Evolutionary conservation across 2,329 filamentous ascomycete genomes (phyloP).

Genomic region (Aurifilum marmelostoma): DNA sequence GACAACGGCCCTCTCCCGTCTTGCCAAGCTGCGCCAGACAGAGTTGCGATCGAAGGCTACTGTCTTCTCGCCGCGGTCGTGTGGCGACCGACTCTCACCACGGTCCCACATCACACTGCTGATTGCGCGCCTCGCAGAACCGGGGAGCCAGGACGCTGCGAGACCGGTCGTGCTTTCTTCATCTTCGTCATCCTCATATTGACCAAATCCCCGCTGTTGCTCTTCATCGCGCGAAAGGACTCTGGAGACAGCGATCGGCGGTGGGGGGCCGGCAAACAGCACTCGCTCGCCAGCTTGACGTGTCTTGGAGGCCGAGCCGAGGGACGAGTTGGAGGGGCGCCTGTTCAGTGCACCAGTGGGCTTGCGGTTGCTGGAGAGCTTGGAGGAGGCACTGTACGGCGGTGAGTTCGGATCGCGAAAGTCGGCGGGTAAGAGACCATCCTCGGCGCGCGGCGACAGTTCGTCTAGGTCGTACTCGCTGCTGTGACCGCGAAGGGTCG

Average conservation of each 20-base stretch:
- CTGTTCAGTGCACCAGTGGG: constrained; percentile 24
- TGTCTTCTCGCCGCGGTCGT: constrained; percentile 27
- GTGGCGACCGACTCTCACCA: constrained; percentile 15
- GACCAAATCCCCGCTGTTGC: constrained; percentile 29
- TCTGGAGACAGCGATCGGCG: constrained; percentile 52
- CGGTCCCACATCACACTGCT: constrained; percentile 47
- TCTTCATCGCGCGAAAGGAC: constrained; percentile 42
- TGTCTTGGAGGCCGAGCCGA: constrained; percentile 33
- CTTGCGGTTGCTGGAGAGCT: constrained; percentile 24
- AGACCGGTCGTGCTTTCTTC: constrained; percentile 17
- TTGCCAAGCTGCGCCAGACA: constrained; percentile 50
- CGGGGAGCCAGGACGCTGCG: constrained; percentile 31
- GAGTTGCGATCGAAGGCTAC: constrained; percentile 44
- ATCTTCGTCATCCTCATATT: constrained; percentile 24
- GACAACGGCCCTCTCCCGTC: constrained; percentile 51
- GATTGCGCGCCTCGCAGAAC: constrained; percentile 33
- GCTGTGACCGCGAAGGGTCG: constrained; percentile 35
- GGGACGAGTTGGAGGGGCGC: constrained; percentile 30
- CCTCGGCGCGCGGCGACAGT: constrained; percentile 38
- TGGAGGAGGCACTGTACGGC: constrained; percentile 9
- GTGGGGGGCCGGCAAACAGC: constrained; percentile 54
- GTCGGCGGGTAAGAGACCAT: constrained; percentile 30
- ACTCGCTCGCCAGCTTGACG: constrained; percentile 38
- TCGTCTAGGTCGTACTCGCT: constrained; percentile 42
- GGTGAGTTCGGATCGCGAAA: constrained; percentile 22